Base-by-base conservation (phyloP, 2,329 filamentous ascomycete species). In the Domatiomyces catenatus region DNA sequence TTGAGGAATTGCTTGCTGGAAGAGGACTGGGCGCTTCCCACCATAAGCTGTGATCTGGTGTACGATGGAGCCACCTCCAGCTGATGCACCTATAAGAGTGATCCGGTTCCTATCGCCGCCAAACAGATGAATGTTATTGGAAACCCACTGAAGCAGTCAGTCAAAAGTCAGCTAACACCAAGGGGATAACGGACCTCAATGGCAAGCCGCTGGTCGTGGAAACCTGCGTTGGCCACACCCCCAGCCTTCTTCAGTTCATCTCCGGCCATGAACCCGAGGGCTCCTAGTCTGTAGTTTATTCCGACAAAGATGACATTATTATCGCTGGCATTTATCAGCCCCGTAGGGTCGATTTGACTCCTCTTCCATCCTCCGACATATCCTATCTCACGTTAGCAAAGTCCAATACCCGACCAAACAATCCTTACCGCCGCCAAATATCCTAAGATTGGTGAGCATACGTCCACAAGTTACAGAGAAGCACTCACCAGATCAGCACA, bases 41-140 rank as follows among this genome's bases (percentile, higher is more conserved):
- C 73, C 74, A 52, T 67, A 75, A 1, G 73, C 66, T 22, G 74
- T 78, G 53, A 77, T 71, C 50, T 79, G 75, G 56, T 77, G 74
- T 63, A 76, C 68, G 50, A 79, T 70, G 2, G 69, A 73, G 0
- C 73, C 74, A 6, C 66, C 75, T 32, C 75, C 75, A 26, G 75
- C 74, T 22, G 69, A 73, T 58, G 74, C 66, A 5, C 74, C 74
- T n/a, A 75, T 66, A 12, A 76, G 65, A 0, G 74, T 77, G 39
- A 78, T 69, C 10, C 67, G 65, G 2, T 66, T 60, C 2, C 68
- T 63, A 58, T 79, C 71, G 8, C 76, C 76, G 7, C 77, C 76
- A 55, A 80, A 80, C 10, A 69, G 61, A 56, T 71, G 63, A 49
- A 79, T 77, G 53, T 77, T 64, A 39, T 71, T 60, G 49, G 75